Percentiles rank a stretch among this genome's conserved stretches.
These are phyloP conservation scores for Aspergillus unguis DNA, from an alignment of 2,329 filamentous ascomycete species.

Conservation along the genomic window DNA sequence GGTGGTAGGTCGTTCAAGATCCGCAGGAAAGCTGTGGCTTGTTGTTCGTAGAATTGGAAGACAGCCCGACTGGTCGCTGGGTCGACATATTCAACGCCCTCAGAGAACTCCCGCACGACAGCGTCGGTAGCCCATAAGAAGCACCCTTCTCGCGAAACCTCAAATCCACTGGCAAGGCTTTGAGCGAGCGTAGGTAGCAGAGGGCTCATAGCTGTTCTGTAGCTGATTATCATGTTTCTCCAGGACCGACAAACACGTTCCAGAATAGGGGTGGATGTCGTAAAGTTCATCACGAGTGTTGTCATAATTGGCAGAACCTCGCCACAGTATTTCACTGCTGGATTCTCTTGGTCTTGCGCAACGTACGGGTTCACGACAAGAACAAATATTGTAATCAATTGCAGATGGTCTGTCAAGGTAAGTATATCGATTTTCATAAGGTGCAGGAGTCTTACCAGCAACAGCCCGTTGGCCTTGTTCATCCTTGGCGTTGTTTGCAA, in stretches of 20 bases:
- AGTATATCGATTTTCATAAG: slow-evolving; percentile 5
- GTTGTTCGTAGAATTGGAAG: slow-evolving; percentile 91
- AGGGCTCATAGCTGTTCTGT: slow-evolving; percentile 82
- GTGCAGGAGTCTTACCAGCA: slow-evolving; percentile 56
- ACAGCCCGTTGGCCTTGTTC: slow-evolving; percentile 81
- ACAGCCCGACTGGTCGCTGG: slow-evolving; percentile 79
- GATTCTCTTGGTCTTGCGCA: slow-evolving; percentile 69
- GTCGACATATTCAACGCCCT: slow-evolving; percentile 81
- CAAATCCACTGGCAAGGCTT: slow-evolving; percentile 81
- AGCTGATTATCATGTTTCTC: slow-evolving; percentile 95
- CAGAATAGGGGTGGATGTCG: slow-evolving; percentile 80
- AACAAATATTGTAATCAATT: slow-evolving; percentile 87
- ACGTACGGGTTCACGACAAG: slow-evolving; percentile 74
- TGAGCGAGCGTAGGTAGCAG: slow-evolving; percentile 81
- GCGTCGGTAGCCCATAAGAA: slow-evolving; percentile 98
- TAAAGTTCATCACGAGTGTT: slow-evolving; percentile 83
- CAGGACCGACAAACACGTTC: slow-evolving; percentile 93
- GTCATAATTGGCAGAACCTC: slow-evolving; percentile 87
- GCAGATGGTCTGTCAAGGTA: slow-evolving; percentile 67
- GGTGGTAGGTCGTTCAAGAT: slow-evolving; percentile 81
- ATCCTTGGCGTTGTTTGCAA: slow-evolving; percentile 80
- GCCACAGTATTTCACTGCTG: slow-evolving; percentile 92
- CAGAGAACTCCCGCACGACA: slow-evolving; percentile 91
- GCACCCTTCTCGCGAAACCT: slow-evolving; percentile 82
- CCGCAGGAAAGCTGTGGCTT: slow-evolving; percentile 83